Evolutionary conservation across 1,139 yeast species (phyloP), one percentile per base, ranked within the genome.

Genomic region (Taiozyma sp.): DNA sequence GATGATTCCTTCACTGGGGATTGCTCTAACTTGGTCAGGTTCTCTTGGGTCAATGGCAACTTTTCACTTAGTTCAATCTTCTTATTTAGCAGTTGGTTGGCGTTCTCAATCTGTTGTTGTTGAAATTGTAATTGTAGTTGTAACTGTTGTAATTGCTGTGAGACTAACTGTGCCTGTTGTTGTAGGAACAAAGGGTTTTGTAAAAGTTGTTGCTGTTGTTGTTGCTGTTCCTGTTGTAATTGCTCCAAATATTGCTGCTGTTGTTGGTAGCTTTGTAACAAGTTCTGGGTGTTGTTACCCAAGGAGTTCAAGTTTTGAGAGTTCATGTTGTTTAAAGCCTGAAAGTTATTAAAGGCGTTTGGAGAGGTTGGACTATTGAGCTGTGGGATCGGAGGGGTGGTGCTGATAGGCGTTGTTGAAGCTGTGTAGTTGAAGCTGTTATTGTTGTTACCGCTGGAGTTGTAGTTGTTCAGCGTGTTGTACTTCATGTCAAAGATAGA

Each of bases 1-100:
- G 35, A 7, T 16, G 22, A 19, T 19, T 37, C 41, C 7, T 37
- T 37, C 16, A 22, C 29, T 13, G 42, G 42, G 6, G 16, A 7
- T 9, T 40, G 42, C 41, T 56, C 56, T 14, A 61, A 39, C 47
- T 53, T 56, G 9, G 51, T 55, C 37, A 61, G 44, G 44, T 60
- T 60, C 51, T 57, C 62, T 48, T 56, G 53, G 6, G 63, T 59
- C 44, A 58, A 42, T 3, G 63, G 56, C 35, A 53, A 45, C 22
- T 53, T 54, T 3, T 47, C 53, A 19, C 41, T 37, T 19, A 37
- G 24, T 10, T 52, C 54, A 10, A 45, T 46, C 42, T 53, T 56
- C 30, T 53, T 42, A 24, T 51, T 51, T n/a, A 58, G 42, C 2
- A 48, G 24, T 26, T 48, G 49, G 24, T 49, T 47, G 7, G 54